Evolutionary conservation across 179 eudicot genomes (phyloP).

Genomic region (Actinidia polygama): DNA sequence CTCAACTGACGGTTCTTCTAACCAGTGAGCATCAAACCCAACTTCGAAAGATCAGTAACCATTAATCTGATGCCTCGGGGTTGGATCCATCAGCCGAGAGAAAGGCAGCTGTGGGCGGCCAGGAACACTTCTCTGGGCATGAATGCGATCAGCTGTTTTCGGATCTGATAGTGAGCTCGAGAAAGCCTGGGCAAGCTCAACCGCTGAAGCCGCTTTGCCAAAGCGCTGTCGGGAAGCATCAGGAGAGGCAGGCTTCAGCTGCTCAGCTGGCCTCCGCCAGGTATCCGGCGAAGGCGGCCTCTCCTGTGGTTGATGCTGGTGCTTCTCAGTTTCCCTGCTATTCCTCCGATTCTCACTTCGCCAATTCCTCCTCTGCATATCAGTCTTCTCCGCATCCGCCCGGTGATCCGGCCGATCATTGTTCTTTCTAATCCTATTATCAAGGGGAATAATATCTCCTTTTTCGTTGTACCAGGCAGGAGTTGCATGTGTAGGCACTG

Average conservation of each 20-base stretch:
- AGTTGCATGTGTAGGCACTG: constrained; percentile 36
- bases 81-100: constrained; percentile 70
- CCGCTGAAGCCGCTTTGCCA: constrained; percentile 91
- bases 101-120: constrained; percentile 68
- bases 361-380: constrained; percentile 68
- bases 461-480: constrained; percentile 50
- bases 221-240: constrained; percentile 53
- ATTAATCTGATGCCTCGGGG: constrained; percentile 80
- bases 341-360: constrained; percentile 69
- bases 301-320: constrained; percentile 59
- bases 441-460: constrained; percentile 40
- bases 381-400: constrained; percentile 54
- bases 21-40: not conserved
- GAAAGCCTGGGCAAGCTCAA: constrained; percentile 91
- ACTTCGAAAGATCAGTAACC: constrained; percentile 56
- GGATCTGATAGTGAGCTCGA: constrained; percentile 74
- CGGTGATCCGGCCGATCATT: constrained; percentile 57
- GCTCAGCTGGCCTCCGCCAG: constrained; percentile 89
- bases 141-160: constrained; percentile 48
- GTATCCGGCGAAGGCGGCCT: constrained; percentile 92
- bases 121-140: constrained; percentile 60
- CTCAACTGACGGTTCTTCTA: not conserved
- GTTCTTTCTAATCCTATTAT: constrained; percentile 55
- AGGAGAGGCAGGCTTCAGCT: constrained; percentile 42
- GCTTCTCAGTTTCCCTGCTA: constrained; percentile 57